Conservation (phyloP, 345 rosid genomes). For the Melastoma malabathricum region DNA sequence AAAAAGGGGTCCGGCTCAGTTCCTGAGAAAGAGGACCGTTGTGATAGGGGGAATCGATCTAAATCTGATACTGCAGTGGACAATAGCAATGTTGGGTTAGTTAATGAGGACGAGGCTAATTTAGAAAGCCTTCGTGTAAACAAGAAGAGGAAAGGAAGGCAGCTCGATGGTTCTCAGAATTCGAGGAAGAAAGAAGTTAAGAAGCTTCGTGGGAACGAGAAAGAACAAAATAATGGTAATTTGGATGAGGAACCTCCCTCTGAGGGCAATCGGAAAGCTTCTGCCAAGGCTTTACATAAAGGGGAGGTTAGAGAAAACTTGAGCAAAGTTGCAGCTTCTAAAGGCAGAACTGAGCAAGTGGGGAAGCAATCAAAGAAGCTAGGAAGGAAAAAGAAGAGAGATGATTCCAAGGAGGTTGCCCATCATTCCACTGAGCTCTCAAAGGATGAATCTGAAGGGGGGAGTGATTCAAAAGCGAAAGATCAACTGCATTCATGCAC, state of each 20-base stretch:
- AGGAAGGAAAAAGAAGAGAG: conserved; percentile 42
- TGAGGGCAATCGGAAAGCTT: conserved; percentile 30
- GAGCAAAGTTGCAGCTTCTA: conserved; percentile 20
- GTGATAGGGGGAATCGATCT: conserved; percentile 3
- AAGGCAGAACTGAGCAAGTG: conserved; percentile 23
- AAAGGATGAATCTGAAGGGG: conserved; percentile 26
- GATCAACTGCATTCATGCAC: background rate
- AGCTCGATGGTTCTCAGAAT: conserved; percentile 7
- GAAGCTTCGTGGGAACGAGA: conserved; percentile 17
- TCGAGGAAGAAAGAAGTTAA: conserved; percentile 30
- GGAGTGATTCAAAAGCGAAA: conserved; percentile 28
- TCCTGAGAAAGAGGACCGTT: conserved; percentile 29
- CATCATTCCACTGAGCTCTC: conserved; percentile 16
- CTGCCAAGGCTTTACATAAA: conserved; percentile 8
- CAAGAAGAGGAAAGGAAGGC: conserved; percentile 9
- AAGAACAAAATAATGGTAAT: conserved; percentile 10
- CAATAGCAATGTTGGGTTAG: conserved; percentile 1
- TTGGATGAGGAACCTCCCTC: conserved; percentile 20
- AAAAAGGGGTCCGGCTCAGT: conserved; percentile 27
- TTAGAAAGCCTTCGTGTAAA: background rate
- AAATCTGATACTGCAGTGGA: conserved; percentile 4
- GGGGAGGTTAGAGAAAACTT: conserved; percentile 11
- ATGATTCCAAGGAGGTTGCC: conserved; percentile 31
- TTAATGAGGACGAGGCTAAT: background rate
- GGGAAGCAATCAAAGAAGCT: conserved; percentile 30